Conservation (phyloP, 495 filamentous ascomycete genomes). For the Annulohypoxylon nitens region DNA sequence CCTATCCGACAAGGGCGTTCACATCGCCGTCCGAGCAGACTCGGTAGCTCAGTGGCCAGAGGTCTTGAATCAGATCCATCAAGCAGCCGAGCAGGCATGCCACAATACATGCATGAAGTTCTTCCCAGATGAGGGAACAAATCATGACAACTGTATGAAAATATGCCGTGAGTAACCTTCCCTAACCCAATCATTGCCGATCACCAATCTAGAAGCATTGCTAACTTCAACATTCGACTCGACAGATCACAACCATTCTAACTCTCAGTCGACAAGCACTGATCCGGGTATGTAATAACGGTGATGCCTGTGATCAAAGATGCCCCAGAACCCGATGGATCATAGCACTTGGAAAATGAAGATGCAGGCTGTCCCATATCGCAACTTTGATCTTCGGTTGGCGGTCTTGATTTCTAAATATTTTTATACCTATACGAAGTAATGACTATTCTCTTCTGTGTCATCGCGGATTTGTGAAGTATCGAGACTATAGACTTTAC, state of each 20-base stretch:
- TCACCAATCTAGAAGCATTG: neutral
- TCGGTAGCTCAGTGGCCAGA: neutral
- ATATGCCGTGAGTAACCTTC: constrained; percentile 37
- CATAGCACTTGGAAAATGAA: neutral
- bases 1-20: neutral
- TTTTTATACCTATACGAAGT: neutral
- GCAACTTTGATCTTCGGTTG: neutral
- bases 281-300: constrained; percentile 17
- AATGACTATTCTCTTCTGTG: neutral
- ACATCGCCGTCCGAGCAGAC: neutral
- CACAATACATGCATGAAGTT: constrained; percentile 35
- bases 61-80: constrained; percentile 21
- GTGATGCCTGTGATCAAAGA: neutral
- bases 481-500: neutral
- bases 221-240: neutral
- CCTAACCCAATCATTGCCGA: neutral
- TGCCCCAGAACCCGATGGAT: neutral
- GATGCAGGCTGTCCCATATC: neutral
- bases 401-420: neutral
- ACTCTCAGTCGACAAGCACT: neutral
- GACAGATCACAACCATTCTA: constrained; percentile 28
- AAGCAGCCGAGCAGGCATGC: constrained; percentile 27
- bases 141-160: constrained; percentile 35
- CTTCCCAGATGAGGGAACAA: constrained; percentile 26
- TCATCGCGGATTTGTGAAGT: neutral